A percentile compares a stretch with the other conserved stretches of the same genome.
Evolutionary conservation across 768 basidiomycete species (phyloP).

Genomic region (Trametes villosa): DNA sequence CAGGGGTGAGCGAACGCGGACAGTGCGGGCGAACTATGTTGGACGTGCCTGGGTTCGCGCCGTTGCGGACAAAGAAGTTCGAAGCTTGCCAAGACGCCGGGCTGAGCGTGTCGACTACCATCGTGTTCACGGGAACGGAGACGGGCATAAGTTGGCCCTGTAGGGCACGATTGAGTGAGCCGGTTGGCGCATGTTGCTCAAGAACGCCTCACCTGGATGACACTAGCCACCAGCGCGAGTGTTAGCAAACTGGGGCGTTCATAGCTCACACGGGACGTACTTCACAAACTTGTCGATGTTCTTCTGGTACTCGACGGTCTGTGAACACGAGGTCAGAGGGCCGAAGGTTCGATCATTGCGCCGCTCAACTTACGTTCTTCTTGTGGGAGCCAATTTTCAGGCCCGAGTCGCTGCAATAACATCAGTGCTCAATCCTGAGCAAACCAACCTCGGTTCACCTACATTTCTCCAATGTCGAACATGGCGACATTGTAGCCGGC

Average conservation of each 20-base stretch:
- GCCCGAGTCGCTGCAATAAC: background rate
- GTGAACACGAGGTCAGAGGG: background rate
- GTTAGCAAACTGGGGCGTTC: background rate
- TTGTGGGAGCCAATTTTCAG: conserved; percentile 28
- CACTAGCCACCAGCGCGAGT: background rate
- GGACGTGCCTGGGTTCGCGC: background rate
- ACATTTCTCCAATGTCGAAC: conserved; percentile 20
- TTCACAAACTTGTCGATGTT: conserved; percentile 39
- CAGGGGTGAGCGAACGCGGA: background rate
- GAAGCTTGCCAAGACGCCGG: conserved; percentile 4
- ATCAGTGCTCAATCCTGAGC: background rate
- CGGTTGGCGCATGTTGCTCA: background rate
- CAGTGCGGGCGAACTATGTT: background rate
- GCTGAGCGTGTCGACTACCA: conserved; percentile 2
- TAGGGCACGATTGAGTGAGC: background rate
- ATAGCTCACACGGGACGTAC: conserved; percentile 12
- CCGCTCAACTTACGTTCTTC: conserved; percentile 32
- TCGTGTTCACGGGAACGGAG: background rate
- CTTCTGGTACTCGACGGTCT: conserved; percentile 36
- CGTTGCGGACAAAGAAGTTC: background rate
- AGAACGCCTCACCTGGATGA: background rate
- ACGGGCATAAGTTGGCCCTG: conserved; percentile 9
- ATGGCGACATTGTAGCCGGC: conserved; percentile 20
- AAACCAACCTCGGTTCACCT: background rate
- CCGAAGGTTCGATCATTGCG: no score